Conservation (phyloP, 2,329 filamentous ascomycete genomes). For the Aspergillus arachidicola region DNA sequence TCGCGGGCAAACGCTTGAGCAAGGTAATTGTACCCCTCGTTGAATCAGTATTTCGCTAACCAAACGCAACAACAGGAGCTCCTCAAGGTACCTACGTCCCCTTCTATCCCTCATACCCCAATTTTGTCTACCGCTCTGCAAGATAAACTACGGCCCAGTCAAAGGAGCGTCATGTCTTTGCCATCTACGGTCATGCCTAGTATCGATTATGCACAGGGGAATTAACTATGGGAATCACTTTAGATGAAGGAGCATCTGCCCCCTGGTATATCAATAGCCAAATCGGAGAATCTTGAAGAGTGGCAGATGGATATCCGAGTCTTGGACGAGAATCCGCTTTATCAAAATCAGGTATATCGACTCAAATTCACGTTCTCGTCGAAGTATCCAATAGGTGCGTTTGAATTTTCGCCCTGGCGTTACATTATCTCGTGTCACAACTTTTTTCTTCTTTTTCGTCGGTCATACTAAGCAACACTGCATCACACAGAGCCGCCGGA, state of each 20-base stretch:
- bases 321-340: slow-evolving; percentile 86
- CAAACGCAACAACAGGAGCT: slow-evolving; percentile 50
- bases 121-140: background rate
- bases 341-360: slow-evolving; percentile 76
- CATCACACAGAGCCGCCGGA: slow-evolving; percentile 77
- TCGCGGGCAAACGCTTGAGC: slow-evolving; percentile 52
- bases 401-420: background rate
- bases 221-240: background rate
- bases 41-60: slow-evolving; percentile 21
- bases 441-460: background rate
- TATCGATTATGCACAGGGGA: background rate
- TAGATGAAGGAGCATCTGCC: slow-evolving; percentile 62
- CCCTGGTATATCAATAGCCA: slow-evolving; percentile 74
- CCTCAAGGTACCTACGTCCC: slow-evolving; percentile 49
- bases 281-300: slow-evolving; percentile 79
- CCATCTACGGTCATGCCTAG: background rate
- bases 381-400: slow-evolving; percentile 84
- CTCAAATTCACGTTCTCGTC: slow-evolving; percentile 84
- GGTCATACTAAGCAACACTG: slow-evolving; percentile 15
- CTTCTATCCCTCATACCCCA: background rate
- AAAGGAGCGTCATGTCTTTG: background rate
- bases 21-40: slow-evolving; percentile 40
- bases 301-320: slow-evolving; percentile 94
- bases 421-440: background rate
- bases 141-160: background rate